These are phyloP conservation scores for Starmera pachycereana DNA, from an alignment of 805 yeast species.

Conservation along the genomic window DNA sequence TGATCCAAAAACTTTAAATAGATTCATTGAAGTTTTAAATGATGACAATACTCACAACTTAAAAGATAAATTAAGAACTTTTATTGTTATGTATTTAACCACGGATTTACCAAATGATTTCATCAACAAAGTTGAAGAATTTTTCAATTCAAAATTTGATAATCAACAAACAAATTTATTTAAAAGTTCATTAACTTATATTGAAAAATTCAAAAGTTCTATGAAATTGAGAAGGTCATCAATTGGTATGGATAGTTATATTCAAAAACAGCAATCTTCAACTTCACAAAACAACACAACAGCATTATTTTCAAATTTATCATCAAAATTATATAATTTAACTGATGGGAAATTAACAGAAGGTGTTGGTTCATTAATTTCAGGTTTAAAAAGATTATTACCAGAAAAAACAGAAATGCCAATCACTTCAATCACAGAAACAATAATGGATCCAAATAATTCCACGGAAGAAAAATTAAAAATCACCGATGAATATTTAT, in stretches of 20 bases:
- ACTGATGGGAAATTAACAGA: constrained; percentile 77
- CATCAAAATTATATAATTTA: constrained; percentile 69
- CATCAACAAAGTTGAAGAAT: constrained; percentile 49
- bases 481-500: constrained; percentile 81
- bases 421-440: constrained; percentile 81
- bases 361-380: constrained; percentile 81
- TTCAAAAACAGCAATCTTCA: constrained; percentile 17
- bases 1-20: constrained; percentile 41
- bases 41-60: constrained; percentile 46
- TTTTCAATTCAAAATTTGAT: constrained; percentile 25
- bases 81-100: constrained; percentile 60
- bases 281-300: constrained; percentile 25
- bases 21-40: constrained; percentile 49
- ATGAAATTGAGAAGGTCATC: constrained; percentile 41
- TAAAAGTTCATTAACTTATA: constrained; percentile 55
- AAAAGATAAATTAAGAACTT: constrained; percentile 83
- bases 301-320: constrained; percentile 61
- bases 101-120: constrained; percentile 41
- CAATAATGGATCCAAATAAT: constrained; percentile 74
- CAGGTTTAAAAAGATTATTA: constrained; percentile 76
- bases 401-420: constrained; percentile 88
- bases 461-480: constrained; percentile 54
- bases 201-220: constrained; percentile 73
- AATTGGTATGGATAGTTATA: constrained; percentile 23
- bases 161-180: constrained; percentile 43